Evolutionary conservation across 202 grass and related monocot species (phyloP).

Genomic region (Brachypodium distachyon): DNA sequence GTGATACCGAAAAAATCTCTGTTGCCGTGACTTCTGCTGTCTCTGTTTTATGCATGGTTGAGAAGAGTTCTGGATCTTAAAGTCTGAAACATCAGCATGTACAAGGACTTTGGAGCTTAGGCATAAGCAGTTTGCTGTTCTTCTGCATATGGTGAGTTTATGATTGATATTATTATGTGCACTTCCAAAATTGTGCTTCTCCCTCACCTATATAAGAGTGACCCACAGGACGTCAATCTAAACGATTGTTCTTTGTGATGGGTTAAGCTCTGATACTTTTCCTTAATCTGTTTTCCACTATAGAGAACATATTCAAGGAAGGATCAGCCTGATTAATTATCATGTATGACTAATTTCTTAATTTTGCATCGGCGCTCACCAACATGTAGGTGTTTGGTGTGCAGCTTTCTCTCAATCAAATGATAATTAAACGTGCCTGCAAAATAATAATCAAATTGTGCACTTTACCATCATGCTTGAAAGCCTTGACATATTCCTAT

Average conservation of each 20-base stretch:
- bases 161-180: background rate
- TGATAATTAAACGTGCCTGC: background rate
- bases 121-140: conserved; percentile 87
- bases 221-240: background rate
- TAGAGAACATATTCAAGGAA: background rate
- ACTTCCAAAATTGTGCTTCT: background rate
- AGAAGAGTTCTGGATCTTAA: too few relatives aligned
- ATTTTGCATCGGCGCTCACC: background rate
- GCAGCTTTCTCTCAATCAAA: too few relatives aligned
- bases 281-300: background rate
- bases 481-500: background rate
- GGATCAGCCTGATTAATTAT: background rate
- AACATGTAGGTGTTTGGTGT: background rate
- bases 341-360: background rate
- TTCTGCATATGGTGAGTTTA: conserved; percentile 81
- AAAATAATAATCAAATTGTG: background rate
- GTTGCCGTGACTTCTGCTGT: background rate
- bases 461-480: background rate
- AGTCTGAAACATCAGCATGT: too few relatives aligned
- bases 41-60: conserved; percentile 15
- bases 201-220: background rate
- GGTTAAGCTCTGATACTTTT: too few relatives aligned
- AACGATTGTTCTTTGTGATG: too few relatives aligned
- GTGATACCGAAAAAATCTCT: background rate
- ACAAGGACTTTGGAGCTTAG: conserved; percentile 66